Percentiles rank a stretch among this genome's conserved stretches.
Conservation (phyloP, 2,329 filamentous ascomycete species). For the Colletotrichum eleusines region DNA sequence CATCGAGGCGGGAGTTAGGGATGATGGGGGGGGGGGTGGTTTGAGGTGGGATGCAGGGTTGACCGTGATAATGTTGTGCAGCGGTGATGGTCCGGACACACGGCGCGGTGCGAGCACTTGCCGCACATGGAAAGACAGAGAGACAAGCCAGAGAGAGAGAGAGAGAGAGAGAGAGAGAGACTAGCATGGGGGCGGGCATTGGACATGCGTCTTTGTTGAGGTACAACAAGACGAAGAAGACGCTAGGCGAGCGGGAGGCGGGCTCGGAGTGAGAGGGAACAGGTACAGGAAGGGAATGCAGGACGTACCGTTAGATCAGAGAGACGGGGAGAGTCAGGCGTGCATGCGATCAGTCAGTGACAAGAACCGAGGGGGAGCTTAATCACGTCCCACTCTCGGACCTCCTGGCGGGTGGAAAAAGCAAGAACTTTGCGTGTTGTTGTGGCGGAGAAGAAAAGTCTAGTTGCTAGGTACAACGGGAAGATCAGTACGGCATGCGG, state of each 20-base stretch:
- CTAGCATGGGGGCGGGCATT: conserved; percentile 38
- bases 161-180: conserved; percentile 30
- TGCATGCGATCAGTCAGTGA: conserved; percentile 41
- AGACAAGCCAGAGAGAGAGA: neutral
- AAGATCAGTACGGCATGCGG: conserved; percentile 22
- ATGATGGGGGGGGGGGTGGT: conserved; percentile 31
- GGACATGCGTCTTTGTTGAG: conserved; percentile 30
- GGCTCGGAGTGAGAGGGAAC: conserved; percentile 18
- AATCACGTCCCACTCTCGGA: conserved; percentile 41
- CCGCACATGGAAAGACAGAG: conserved; percentile 27
- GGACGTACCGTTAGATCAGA: conserved; percentile 38
- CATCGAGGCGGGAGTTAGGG: conserved; percentile 39
- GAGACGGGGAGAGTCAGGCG: conserved; percentile 30
- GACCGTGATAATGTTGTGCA: conserved; percentile 35
- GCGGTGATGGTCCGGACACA: conserved; percentile 38
- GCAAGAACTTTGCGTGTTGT: conserved; percentile 34
- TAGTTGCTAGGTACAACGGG: conserved; percentile 41
- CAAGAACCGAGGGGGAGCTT: conserved; percentile 34
- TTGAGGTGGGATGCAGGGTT: conserved; percentile 41
- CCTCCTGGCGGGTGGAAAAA: conserved; percentile 34
- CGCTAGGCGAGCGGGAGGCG: conserved; percentile 10
- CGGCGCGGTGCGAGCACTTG: conserved; percentile 40
- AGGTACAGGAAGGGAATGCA: conserved; percentile 18
- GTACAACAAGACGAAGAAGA: conserved; percentile 18
- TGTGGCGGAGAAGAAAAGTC: conserved; percentile 38